These are phyloP conservation scores for Cornus kousa DNA, from an alignment of 148 eudicot species.

Conservation along the genomic window DNA sequence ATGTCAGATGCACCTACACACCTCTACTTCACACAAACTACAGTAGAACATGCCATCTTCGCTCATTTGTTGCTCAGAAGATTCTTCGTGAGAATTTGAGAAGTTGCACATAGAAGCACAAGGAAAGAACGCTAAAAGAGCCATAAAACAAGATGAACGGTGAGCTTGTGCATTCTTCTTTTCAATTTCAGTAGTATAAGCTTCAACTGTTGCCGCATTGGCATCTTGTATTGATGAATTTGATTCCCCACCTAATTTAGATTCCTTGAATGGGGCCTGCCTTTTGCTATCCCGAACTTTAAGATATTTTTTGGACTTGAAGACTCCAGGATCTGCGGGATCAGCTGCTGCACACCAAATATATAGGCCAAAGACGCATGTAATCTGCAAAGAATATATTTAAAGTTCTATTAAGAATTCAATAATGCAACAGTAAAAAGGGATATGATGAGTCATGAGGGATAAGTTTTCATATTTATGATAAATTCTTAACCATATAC, in stretches of 20 bases:
- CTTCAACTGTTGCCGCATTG: conserved; percentile 42
- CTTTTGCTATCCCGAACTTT: conserved; percentile 44
- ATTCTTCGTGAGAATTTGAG: conserved; percentile 51
- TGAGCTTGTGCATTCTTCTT: conserved; percentile 24
- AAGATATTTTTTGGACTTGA: conserved; percentile 83
- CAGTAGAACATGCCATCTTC: conserved; percentile 99
- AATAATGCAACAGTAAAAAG: not conserved
- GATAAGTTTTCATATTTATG: not conserved
- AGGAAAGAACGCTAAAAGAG: conserved; percentile 55
- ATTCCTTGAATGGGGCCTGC: conserved; percentile 33
- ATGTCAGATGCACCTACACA: conserved; percentile 17
- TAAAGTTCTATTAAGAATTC: not conserved
- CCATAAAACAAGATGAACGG: conserved; percentile 39
- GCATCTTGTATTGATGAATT: conserved; percentile 51
- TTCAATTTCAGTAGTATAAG: conserved; percentile 39
- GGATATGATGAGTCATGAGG: not conserved
- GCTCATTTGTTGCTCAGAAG: conserved; percentile 66
- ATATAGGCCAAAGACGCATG: conserved; percentile 67
- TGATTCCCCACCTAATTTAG: conserved; percentile 57
- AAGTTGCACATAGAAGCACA: conserved; percentile 66
- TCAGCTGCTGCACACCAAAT: conserved; percentile 99
- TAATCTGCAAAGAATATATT: conserved; percentile 44
- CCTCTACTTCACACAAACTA: conserved; percentile 99
- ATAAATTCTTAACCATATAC: not conserved
- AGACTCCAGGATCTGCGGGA: conserved; percentile 91